A percentile compares a stretch with the other conserved stretches of the same genome.
Conservation (phyloP, 2,329 filamentous ascomycete species). For the Pyricularia pennisetigena region DNA sequence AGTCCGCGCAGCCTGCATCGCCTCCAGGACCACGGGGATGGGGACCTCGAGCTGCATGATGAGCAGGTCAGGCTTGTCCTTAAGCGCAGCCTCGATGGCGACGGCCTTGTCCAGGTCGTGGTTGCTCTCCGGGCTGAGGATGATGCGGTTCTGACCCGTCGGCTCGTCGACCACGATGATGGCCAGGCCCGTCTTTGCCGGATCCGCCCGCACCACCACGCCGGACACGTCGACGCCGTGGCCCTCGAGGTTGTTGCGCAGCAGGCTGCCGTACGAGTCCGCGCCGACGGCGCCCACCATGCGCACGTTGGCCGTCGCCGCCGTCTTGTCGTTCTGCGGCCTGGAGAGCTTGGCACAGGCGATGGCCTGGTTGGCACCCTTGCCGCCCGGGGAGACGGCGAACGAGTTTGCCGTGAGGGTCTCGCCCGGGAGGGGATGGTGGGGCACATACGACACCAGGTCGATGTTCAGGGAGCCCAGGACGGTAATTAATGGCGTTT, state of each 20-base stretch:
- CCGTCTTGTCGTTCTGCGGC: constrained; percentile 22
- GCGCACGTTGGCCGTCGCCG: constrained; percentile 35
- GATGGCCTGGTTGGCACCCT: constrained; percentile 92
- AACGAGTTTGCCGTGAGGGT: constrained; percentile 75
- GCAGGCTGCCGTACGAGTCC: constrained; percentile 52
- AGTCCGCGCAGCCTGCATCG: constrained; percentile 29
- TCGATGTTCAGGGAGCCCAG: constrained; percentile 94
- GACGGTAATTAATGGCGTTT: constrained; percentile 55
- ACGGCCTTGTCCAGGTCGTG: constrained; percentile 31
- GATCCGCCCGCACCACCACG: constrained; percentile 31
- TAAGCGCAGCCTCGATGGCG: constrained; percentile 9
- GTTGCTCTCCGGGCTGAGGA: constrained; percentile 66
- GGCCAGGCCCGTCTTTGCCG: constrained; percentile 56
- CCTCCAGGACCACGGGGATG: constrained; percentile 37
- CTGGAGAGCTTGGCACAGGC: constrained; percentile 76
- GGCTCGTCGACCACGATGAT: constrained; percentile 67
- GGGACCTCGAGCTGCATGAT: constrained; percentile 54
- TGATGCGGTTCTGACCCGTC: constrained; percentile 67
- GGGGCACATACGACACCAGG: constrained; percentile 77
- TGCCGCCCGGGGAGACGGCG: constrained; percentile 75
- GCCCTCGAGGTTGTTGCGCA: constrained; percentile 46
- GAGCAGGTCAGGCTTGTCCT: constrained; percentile 36
- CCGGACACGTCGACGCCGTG: constrained; percentile 53
- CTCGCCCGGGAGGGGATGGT: constrained; percentile 76
- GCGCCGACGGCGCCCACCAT: constrained; percentile 69